A percentile compares a stretch with the other conserved stretches of the same genome.
Conservation (phyloP, 345 rosid species). For the Eucalyptus curtisii region DNA sequence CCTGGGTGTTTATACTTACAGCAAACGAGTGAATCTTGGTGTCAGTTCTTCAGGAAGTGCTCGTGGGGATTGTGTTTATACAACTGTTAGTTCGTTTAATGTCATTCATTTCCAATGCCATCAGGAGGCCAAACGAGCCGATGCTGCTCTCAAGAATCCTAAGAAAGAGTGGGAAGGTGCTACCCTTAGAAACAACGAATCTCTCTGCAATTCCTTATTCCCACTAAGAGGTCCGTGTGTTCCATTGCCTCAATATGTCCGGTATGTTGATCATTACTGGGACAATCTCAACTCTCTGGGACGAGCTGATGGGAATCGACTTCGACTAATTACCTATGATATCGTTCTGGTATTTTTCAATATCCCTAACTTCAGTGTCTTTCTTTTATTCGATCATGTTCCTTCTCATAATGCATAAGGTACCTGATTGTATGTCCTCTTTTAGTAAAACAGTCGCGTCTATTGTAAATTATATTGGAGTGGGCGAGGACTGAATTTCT, state of each 20-base stretch:
- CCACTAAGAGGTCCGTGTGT: conserved; percentile 89
- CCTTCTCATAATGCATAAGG: not conserved
- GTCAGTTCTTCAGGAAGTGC: conserved; percentile 86
- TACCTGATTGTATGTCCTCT: not conserved
- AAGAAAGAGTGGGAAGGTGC: conserved; percentile 99
- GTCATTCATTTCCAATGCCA: conserved; percentile 97
- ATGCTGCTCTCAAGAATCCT: conserved; percentile 83
- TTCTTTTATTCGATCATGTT: not conserved
- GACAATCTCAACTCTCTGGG: conserved; percentile 91
- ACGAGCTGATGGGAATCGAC: conserved; percentile 90
- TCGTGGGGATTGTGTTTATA: conserved; percentile 94
- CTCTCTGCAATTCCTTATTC: conserved; percentile 92
- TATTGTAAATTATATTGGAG: not conserved
- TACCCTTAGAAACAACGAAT: conserved; percentile 84
- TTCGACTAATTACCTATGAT: conserved; percentile 86
- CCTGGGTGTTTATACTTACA: conserved; percentile 79
- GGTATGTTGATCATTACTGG: conserved; percentile 91
- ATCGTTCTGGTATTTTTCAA: conserved; percentile 61
- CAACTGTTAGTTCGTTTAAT: conserved; percentile 94
- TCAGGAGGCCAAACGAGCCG: conserved; percentile 99
- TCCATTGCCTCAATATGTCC: conserved; percentile 66
- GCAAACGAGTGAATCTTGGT: conserved; percentile 93
- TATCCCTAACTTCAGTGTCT: not conserved
- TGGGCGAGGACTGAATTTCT: not conserved
- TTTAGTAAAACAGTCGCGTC: not conserved